Evolutionary conservation across 306 rosid species (phyloP), one percentile per base, ranked within the genome.

Genomic region (Pyrus pyrifolia): DNA sequence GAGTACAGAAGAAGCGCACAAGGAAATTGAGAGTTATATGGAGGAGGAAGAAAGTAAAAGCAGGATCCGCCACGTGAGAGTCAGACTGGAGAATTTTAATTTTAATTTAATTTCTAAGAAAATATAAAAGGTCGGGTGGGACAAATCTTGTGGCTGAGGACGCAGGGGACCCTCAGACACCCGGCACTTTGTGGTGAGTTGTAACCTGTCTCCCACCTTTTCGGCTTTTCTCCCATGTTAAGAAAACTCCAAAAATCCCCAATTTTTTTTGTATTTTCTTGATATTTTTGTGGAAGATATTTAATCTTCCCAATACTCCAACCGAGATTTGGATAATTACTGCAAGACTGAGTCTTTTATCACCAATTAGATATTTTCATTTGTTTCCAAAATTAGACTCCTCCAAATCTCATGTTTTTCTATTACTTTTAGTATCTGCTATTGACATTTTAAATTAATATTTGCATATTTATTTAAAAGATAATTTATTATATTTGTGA

Each of bases 121-220:
- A 52, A 77, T 81, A 13, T 5, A 49, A 49, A 15, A 15, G 8
- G 17, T 15, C 53, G 77, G 33, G 68, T 29, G 29, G 33, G 93
- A 17, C 7, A 46, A 76, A 85, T 67, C 85, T 87, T 91, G 97
- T 89, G 97, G 94, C 93, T 86, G 86, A 88, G 79, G 81, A 85
- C 72, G 83, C 58, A 67, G 71, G 27, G 59, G 79, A 61, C 6
- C 75, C 73, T 18, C 9, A 5, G 80, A 85, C 94, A 89, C 94
- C 86, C 86, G 94, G 86, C 89, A 52, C 9, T 40, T 51, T 66
- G 9, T 71, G 64, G 84, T 35, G 40, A 35, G 40, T 35, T 35
- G 40, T 76, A 59, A 77, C 52, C 49, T 70, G 46, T 65, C 68
- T 40, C 68, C 57, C 1, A 40, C 70, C 69, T 61, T 73, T 73